Evolutionary conservation across 306 rosid genomes (phyloP), one percentile per base, ranked within the genome.

Genomic region (Gleditsia sinensis): DNA sequence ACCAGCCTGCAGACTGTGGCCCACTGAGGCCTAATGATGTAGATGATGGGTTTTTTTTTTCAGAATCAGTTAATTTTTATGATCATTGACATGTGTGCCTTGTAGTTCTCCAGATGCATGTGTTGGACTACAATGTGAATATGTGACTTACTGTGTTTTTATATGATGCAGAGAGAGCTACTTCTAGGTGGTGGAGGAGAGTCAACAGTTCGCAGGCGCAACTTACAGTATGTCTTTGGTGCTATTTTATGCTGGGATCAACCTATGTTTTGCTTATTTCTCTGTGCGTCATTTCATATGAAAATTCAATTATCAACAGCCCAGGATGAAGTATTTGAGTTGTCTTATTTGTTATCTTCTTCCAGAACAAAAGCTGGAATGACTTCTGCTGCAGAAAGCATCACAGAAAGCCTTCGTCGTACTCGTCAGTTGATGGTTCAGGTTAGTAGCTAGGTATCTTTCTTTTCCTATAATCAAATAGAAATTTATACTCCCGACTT

Each of bases 361-460:
- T 85, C 48, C 81, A 91, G 98, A 87, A 91, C 96, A 74, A 91
- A 90, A 75, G 95, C 90, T 57, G 95, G 97, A 68, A 91, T 94
- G 96, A 91, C 96, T 46, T 90, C 97, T 72, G 97, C 98, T 5
- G 92, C 93, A 46, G 98, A 91, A 75, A 90, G 96, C 90, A 91
- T 94, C 68, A 94, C 97, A 0, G 96, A 90, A 42, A 94, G 95
- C 92, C 97, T 91, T 45, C 92, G 96, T 9, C 91, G 96, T 4
- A 83, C 93, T 36, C 97, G 97, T 65, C 98, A 94, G 63, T 76
- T 94, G 70, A 91, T 91, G 97, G 95, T 86, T 83, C 97, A 91
- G 96, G 97, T 91, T 69, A 27, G 84, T 72, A 14, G 49, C 67
- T 63, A 59, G 61, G 48, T 66, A 7, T 30, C 17, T 48, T 33